phyloP scores from a whole-genome alignment of 768 basidiomycete genomes.

The Podaxis carcinomalis region DNA sequence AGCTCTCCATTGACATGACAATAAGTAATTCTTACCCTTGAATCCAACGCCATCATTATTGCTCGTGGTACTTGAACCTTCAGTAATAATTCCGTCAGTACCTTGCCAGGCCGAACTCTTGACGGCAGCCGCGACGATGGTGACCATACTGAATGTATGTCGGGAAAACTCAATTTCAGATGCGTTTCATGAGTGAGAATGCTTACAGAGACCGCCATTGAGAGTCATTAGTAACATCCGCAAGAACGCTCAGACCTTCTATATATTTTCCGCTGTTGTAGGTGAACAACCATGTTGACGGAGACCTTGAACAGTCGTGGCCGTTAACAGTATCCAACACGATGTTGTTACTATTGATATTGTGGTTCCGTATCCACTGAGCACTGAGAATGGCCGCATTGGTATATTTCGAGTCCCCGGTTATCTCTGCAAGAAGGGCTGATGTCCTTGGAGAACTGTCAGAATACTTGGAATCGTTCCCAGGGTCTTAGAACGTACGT shows the following conservation, averaged over 20 bases:
- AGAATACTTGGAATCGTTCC: neutral
- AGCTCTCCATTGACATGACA: neutral
- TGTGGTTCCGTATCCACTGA: conserved; percentile 43
- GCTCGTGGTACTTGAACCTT: conserved; percentile 34
- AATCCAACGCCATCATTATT: conserved; percentile 49
- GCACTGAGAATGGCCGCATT: conserved; percentile 43
- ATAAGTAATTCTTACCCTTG: conserved; percentile 32
- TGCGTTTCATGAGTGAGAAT: neutral
- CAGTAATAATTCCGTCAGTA: conserved; percentile 46
- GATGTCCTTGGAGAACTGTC: conserved; percentile 32
- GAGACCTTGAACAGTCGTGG: conserved; percentile 42
- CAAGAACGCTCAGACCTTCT: conserved; percentile 45
- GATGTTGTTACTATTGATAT: conserved; percentile 36
- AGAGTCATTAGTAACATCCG: conserved; percentile 34
- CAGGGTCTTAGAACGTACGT: conserved; percentile 24
- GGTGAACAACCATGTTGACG: conserved; percentile 44
- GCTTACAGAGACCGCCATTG: conserved; percentile 40
- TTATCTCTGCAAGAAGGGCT: conserved; percentile 43
- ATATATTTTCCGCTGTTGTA: conserved; percentile 53
- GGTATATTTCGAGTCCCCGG: conserved; percentile 38
- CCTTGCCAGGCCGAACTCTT: conserved; percentile 45
- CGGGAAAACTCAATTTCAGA: neutral
- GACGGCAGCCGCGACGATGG: conserved; percentile 34
- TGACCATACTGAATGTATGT: conserved; percentile 11
- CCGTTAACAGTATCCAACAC: conserved; percentile 45